Conservation (phyloP, 192 early-diverging fungal genomes). For the Pilaira anomala region DNA sequence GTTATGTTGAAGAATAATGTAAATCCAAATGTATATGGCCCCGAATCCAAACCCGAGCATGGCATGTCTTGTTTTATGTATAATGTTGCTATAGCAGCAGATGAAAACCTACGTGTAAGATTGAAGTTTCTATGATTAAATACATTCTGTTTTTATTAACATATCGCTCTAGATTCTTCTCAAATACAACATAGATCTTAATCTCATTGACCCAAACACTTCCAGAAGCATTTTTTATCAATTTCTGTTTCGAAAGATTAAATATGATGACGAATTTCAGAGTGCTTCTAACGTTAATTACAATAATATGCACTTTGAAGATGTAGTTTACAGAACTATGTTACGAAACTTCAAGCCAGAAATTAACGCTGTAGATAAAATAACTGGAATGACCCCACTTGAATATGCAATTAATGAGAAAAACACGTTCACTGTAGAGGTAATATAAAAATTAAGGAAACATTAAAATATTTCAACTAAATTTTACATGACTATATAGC, state of each 20-base stretch:
- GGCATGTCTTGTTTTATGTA: conserved; percentile 16
- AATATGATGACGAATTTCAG: not conserved
- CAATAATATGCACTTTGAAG: not conserved
- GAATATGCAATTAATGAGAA: conserved; percentile 41
- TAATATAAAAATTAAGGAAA: conserved; percentile 1
- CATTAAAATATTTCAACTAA: not conserved
- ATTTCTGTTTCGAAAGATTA: conserved; percentile 13
- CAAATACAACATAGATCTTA: conserved; percentile 20
- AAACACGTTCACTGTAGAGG: conserved; percentile 32
- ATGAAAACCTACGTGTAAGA: not conserved
- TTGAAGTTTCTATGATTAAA: too few species aligned
- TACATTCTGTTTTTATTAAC: too few species aligned
- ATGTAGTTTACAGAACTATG: conserved; percentile 8
- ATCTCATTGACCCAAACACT: not conserved
- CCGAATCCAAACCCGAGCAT: not conserved
- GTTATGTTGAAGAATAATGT: conserved; percentile 9
- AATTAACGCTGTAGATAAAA: conserved; percentile 35
- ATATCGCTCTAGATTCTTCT: too few species aligned
- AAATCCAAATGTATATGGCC: conserved; percentile 14
- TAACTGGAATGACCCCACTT: conserved; percentile 37
- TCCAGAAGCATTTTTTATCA: conserved; percentile 24
- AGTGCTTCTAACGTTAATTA: not conserved
- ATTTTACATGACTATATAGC: conserved; percentile 5
- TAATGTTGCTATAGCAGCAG: not conserved
- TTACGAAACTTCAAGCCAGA: conserved; percentile 22